Evolutionary conservation across 352 stramenopile genomes (phyloP).

Genomic region (Phytophthora kernoviae): DNA sequence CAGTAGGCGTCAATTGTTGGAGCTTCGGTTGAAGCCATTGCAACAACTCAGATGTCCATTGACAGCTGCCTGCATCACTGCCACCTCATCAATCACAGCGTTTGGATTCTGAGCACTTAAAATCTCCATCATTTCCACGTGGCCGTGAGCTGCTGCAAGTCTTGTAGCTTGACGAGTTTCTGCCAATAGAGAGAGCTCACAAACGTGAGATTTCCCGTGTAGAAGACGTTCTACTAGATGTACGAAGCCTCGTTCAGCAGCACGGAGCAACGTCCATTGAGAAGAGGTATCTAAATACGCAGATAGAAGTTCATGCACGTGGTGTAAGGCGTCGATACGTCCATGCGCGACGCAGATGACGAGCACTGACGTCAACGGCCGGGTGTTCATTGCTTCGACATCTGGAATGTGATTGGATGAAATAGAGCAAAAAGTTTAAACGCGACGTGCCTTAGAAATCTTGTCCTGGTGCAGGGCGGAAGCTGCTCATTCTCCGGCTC

Average conservation of each 20-base stretch:
- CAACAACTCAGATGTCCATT: constrained; percentile 28
- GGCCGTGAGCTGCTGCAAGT: constrained; percentile 14
- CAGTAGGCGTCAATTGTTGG: constrained; percentile 6
- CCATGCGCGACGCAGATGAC: constrained; percentile 16
- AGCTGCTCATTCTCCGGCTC: too few relatives aligned
- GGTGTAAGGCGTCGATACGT: constrained; percentile 17
- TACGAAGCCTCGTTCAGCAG: constrained; percentile 20
- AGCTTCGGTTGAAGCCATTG: constrained; percentile 20
- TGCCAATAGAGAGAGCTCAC: constrained; percentile 13
- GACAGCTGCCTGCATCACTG: constrained; percentile 15
- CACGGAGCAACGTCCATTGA: constrained; percentile 21
- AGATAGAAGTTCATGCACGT: constrained; percentile 19
- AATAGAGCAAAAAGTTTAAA: too few relatives aligned
- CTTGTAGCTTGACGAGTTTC: constrained; percentile 26
- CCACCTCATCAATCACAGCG: constrained; percentile 12
- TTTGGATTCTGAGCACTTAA: constrained; percentile 11
- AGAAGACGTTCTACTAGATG: constrained; percentile 25
- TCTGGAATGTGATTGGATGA: too few relatives aligned
- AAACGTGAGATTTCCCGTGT: background rate
- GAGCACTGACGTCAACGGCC: constrained; percentile 13
- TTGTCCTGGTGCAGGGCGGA: too few relatives aligned
- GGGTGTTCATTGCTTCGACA: background rate
- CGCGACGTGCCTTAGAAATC: too few relatives aligned
- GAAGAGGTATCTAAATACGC: constrained; percentile 24
- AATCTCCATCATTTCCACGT: constrained; percentile 20